Conservation (phyloP, 768 basidiomycete genomes). For the Naematelia aurantialba region DNA sequence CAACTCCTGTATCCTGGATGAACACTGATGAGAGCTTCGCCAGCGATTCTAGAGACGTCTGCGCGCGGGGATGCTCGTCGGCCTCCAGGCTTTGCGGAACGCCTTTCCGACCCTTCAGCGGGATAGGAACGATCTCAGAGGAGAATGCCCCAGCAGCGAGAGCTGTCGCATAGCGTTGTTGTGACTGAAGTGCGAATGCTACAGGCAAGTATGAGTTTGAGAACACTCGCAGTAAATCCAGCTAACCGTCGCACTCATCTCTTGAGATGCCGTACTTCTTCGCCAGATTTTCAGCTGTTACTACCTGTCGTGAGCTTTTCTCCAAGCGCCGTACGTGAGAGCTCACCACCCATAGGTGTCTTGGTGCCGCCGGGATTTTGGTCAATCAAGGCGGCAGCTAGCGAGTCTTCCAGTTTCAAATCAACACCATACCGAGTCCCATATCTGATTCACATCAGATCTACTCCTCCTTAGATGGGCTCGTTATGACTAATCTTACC, state of each 20-base stretch:
- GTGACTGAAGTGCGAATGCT: conserved; percentile 50
- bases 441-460: conserved; percentile 25
- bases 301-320: conserved; percentile 12
- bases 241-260: conserved; percentile 49
- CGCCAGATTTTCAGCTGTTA: conserved; percentile 53
- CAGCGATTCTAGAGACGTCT: conserved; percentile 46
- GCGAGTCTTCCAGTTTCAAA: conserved; percentile 52
- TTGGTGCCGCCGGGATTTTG: conserved; percentile 49
- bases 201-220: not conserved
- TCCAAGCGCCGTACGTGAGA: not conserved
- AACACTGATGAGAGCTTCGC: conserved; percentile 49
- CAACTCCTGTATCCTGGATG: conserved; percentile 47
- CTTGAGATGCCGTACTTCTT: conserved; percentile 52
- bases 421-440: conserved; percentile 52
- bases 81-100: conserved; percentile 31
- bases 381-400: conserved; percentile 50
- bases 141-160: conserved; percentile 45
- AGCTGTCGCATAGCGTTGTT: conserved; percentile 47
- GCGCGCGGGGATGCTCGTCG: conserved; percentile 52
- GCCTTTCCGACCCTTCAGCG: conserved; percentile 39
- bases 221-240: not conserved
- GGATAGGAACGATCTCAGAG: conserved; percentile 38
- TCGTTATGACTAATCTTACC: conserved; percentile 28
- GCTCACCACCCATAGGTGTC: conserved; percentile 48
- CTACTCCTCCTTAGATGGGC: not conserved